These are phyloP conservation scores for Irpex sp. DNA, from an alignment of 1,284 basidiomycete genomes.

Conservation along the genomic window DNA sequence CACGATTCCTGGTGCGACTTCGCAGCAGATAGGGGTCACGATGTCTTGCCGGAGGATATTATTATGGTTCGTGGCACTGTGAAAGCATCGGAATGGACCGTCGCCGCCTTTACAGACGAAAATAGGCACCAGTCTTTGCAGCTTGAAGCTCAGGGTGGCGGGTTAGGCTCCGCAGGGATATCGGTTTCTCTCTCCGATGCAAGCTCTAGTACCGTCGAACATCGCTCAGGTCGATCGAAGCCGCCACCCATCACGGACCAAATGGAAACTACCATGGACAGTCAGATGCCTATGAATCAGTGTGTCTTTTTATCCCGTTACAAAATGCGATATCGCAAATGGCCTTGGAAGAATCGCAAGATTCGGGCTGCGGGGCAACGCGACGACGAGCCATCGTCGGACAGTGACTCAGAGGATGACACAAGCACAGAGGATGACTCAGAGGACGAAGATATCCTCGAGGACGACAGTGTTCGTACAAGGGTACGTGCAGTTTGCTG, in stretches of 20 bases:
- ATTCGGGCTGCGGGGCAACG: not conserved
- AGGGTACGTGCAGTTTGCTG: not conserved
- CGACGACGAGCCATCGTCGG: not conserved
- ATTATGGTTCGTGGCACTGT: slow-evolving; percentile 14
- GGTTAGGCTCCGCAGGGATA: not conserved
- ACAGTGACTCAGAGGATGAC: not conserved
- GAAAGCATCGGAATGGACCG: slow-evolving; percentile 12
- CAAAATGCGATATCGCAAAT: slow-evolving; percentile 5
- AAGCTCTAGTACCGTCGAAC: not conserved
- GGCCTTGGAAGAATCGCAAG: not conserved
- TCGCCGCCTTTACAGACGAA: slow-evolving; percentile 11
- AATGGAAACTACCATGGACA: not conserved
- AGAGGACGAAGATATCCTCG: not conserved
- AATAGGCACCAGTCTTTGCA: slow-evolving; percentile 2
- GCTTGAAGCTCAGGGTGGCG: not conserved
- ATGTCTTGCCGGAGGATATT: slow-evolving; percentile 5
- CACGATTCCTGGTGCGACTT: slow-evolving; percentile 5
- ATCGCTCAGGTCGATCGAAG: slow-evolving; percentile 5
- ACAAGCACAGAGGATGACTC: not conserved
- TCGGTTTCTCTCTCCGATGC: not conserved
- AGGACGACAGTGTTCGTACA: not conserved
- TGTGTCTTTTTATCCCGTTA: slow-evolving; percentile 13
- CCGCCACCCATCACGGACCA: not conserved
- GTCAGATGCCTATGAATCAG: not conserved
- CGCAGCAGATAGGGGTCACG: not conserved